These are phyloP conservation scores for Davidsoniella neocaledoniae DNA, from an alignment of 2,329 filamentous ascomycete genomes.

Conservation along the genomic window DNA sequence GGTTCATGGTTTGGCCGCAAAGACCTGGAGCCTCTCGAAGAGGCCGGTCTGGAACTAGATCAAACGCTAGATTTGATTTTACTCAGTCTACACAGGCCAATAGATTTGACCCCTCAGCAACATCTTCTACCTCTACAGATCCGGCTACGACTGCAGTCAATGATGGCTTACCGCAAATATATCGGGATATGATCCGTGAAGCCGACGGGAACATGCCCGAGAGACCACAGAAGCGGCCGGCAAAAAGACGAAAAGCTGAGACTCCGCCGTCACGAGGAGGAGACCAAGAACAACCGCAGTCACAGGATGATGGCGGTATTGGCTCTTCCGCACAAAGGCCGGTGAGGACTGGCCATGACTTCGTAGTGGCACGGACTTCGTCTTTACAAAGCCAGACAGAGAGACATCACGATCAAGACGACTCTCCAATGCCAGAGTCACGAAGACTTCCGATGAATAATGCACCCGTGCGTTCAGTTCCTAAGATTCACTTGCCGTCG, in stretches of 20 bases:
- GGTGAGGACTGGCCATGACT: background rate
- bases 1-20: background rate
- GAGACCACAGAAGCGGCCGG: constrained; percentile 3
- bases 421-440: background rate
- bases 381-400: background rate
- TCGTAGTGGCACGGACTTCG: background rate
- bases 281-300: background rate
- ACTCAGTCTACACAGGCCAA: too few relatives aligned
- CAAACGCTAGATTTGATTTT: too few relatives aligned
- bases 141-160: background rate
- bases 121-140: background rate
- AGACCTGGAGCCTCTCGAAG: too few relatives aligned
- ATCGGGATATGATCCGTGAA: constrained; percentile 10
- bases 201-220: background rate
- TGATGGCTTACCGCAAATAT: constrained; percentile 1
- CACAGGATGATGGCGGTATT: background rate
- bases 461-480: background rate
- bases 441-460: background rate
- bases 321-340: background rate
- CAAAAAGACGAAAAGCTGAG: constrained; percentile 1
- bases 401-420: too few relatives aligned
- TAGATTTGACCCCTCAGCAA: too few relatives aligned
- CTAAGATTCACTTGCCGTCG: background rate
- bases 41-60: too few relatives aligned
- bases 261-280: background rate